Evolutionary conservation across 73 alveolate species (phyloP).

Genomic region (Breviolum minutum): DNA sequence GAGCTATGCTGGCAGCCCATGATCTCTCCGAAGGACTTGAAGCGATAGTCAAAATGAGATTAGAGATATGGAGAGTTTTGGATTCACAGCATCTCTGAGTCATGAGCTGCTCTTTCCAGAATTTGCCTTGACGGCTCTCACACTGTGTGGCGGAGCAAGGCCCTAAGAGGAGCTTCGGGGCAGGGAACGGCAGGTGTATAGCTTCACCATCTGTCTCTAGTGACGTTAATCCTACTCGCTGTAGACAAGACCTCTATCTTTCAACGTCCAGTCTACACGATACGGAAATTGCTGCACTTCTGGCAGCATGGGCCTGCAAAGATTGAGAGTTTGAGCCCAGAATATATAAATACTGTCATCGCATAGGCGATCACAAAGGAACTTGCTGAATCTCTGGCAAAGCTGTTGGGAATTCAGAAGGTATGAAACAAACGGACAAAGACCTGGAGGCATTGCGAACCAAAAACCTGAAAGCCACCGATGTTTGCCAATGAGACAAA

Average conservation of each 20-base stretch:
- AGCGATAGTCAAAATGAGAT: background rate
- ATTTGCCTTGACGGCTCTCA: conserved; percentile 13
- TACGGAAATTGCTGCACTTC: conserved; percentile 2
- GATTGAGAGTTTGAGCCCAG: conserved; percentile 44
- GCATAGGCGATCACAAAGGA: conserved; percentile 24
- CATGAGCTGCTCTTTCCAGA: conserved; percentile 33
- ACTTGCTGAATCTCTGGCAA: background rate
- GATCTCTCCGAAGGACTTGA: background rate
- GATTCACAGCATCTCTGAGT: conserved; percentile 15
- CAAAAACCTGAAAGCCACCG: too few relatives aligned
- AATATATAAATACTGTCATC: background rate
- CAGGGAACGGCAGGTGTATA: conserved; percentile 50
- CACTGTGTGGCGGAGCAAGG: conserved; percentile 27
- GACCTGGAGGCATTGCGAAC: too few relatives aligned
- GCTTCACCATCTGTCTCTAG: background rate
- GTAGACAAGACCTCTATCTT: background rate
- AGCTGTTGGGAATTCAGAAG: too few relatives aligned
- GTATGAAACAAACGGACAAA: too few relatives aligned
- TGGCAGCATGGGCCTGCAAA: conserved; percentile 61
- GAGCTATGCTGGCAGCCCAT: conserved; percentile 31
- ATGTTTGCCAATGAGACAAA: background rate
- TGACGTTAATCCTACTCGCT: background rate
- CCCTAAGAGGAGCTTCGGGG: conserved; percentile 13
- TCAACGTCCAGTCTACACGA: background rate
- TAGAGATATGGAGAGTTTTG: too few relatives aligned